These are phyloP conservation scores for Fraxinus albicans DNA, from an alignment of 305 asterid species.

Conservation along the genomic window DNA sequence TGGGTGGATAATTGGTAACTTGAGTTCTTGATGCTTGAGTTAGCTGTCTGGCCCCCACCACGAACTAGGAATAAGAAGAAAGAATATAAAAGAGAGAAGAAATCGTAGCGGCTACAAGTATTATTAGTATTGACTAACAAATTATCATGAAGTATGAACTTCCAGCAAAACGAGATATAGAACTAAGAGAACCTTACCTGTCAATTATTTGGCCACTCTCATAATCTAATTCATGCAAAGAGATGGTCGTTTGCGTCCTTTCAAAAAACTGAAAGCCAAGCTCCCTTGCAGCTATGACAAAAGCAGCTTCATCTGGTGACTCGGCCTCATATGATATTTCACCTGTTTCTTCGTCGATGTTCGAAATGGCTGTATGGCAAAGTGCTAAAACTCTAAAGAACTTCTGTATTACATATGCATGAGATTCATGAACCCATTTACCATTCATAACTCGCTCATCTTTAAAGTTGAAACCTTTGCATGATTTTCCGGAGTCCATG, in stretches of 20 bases:
- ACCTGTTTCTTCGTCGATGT: constrained; percentile 53
- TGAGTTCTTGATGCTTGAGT: background rate
- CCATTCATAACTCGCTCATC: constrained; percentile 88
- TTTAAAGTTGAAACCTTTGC: constrained; percentile 82
- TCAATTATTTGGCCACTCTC: constrained; percentile 49
- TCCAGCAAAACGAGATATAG: background rate
- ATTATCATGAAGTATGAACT: background rate
- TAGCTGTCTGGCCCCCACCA: background rate
- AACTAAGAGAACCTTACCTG: constrained; percentile 48
- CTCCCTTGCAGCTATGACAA: constrained; percentile 93
- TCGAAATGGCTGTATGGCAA: constrained; percentile 98
- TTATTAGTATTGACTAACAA: background rate
- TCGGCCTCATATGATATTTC: constrained; percentile 86
- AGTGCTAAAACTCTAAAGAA: constrained; percentile 83
- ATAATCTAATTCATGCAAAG: constrained; percentile 73
- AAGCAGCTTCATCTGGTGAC: constrained; percentile 98
- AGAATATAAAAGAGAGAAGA: background rate
- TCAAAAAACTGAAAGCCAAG: constrained; percentile 83
- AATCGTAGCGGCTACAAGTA: background rate
- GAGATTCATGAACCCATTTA: constrained; percentile 69
- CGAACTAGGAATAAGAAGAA: background rate
- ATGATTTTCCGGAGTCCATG: constrained; percentile 34
- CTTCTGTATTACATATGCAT: constrained; percentile 57
- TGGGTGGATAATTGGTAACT: background rate
- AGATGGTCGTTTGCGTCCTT: constrained; percentile 77